Evolutionary conservation across 345 rosid genomes (phyloP).

Genomic region (Orychophragmus violaceus): DNA sequence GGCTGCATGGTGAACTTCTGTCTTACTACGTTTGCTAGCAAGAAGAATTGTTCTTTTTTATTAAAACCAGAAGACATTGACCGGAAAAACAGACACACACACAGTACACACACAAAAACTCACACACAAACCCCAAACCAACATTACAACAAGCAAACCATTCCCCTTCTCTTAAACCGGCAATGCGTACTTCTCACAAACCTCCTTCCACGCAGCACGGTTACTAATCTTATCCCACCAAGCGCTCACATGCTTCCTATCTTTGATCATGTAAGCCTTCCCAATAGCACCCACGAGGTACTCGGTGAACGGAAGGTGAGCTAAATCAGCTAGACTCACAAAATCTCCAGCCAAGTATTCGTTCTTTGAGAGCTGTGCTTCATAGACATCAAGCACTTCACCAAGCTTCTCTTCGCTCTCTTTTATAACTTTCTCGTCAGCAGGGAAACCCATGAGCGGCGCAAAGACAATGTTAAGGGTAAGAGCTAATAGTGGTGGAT

Average conservation of each 20-base stretch:
- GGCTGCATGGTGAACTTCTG: too few species aligned
- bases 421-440: conserved; percentile 39
- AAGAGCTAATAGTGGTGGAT: conserved; percentile 41
- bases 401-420: conserved; percentile 61
- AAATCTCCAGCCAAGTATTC: conserved; percentile 60
- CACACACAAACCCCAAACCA: background rate
- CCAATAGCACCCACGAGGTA: conserved; percentile 43
- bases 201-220: conserved; percentile 60
- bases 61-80: background rate
- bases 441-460: conserved; percentile 31
- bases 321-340: conserved; percentile 61
- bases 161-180: background rate
- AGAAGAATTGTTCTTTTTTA: too few species aligned
- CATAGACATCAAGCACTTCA: conserved; percentile 50
- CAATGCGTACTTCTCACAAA: conserved; percentile 26
- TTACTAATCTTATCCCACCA: conserved; percentile 67
- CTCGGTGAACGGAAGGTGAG: conserved; percentile 52
- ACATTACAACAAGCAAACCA: background rate
- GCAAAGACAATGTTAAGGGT: conserved; percentile 41
- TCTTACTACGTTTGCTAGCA: too few species aligned
- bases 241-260: conserved; percentile 47
- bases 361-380: conserved; percentile 49
- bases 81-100: background rate
- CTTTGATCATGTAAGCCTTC: conserved; percentile 43
- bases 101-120: background rate